Evolutionary conservation across 129 eudicot species (phyloP).

Genomic region (Helianthus annuus): DNA sequence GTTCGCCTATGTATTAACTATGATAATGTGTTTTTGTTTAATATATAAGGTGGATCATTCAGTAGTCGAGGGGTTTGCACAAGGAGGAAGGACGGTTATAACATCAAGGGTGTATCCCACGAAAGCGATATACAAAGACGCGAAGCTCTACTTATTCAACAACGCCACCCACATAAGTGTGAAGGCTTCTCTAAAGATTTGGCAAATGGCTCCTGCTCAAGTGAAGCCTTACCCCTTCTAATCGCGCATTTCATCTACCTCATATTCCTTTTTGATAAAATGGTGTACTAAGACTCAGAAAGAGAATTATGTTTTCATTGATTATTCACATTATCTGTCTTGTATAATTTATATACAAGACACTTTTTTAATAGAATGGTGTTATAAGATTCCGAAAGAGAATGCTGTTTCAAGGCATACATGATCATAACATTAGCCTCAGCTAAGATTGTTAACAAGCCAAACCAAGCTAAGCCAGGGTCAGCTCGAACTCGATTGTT

Average conservation of each 20-base stretch:
- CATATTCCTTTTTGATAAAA: too few species aligned
- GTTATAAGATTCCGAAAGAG: too few species aligned
- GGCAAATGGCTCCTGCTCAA: slow-evolving; percentile 59
- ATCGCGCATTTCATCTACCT: neutral
- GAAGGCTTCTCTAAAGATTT: slow-evolving; percentile 61
- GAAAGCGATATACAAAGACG: slow-evolving; percentile 60
- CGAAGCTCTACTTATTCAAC: slow-evolving; percentile 64
- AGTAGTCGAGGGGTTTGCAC: slow-evolving; percentile 76
- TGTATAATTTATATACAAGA: too few species aligned
- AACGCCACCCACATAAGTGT: slow-evolving; percentile 63
- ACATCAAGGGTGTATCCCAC: slow-evolving; percentile 82
- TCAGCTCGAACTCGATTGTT: too few species aligned
- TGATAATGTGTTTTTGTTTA: neutral
- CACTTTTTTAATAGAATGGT: too few species aligned
- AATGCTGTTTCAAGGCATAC: neutral
- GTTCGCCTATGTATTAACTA: neutral
- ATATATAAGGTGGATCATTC: slow-evolving; percentile 79
- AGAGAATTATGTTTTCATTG: too few species aligned
- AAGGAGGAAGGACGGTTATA: slow-evolving; percentile 76
- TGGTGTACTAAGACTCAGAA: too few species aligned
- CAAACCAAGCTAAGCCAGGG: too few species aligned
- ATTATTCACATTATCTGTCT: too few species aligned
- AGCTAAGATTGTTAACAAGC: neutral
- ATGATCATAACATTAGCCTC: neutral
- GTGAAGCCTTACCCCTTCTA: slow-evolving; percentile 43